These are phyloP conservation scores for Nicotiana undulata DNA, from an alignment of 257 asterid species.

Conservation along the genomic window DNA sequence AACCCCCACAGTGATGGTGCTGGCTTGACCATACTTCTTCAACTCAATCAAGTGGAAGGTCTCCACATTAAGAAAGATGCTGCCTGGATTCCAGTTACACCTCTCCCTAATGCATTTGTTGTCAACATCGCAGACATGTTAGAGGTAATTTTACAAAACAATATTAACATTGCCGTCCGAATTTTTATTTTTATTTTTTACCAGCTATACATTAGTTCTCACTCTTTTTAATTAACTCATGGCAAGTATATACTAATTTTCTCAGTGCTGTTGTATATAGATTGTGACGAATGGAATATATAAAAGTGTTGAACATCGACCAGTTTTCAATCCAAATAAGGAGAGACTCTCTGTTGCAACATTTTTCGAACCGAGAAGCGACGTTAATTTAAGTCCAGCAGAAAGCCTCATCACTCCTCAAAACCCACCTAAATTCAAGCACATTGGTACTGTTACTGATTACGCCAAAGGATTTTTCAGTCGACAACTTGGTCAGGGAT, in stretches of 20 bases:
- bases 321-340: neutral
- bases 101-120: slow-evolving; percentile 7
- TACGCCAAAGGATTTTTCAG: neutral
- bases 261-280: neutral
- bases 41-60: neutral
- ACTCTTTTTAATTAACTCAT: neutral
- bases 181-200: no score
- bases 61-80: slow-evolving; percentile 9
- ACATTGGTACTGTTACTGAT: neutral
- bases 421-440: neutral
- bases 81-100: slow-evolving; percentile 7
- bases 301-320: neutral
- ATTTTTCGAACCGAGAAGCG: neutral
- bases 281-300: neutral
- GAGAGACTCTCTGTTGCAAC: neutral
- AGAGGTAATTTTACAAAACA: neutral
- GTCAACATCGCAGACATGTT: slow-evolving; percentile 11
- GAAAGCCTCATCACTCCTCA: neutral
- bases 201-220: no score
- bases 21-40: slow-evolving; percentile 11
- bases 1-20: slow-evolving; percentile 11
- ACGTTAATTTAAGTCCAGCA: neutral
- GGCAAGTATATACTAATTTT: neutral
- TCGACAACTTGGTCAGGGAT: neutral
- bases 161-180: no score